A percentile compares a stretch with the other conserved stretches of the same genome.
These are phyloP conservation scores for Mucor circinelloides DNA, from an alignment of 371 early-diverging fungal species.

Conservation along the genomic window DNA sequence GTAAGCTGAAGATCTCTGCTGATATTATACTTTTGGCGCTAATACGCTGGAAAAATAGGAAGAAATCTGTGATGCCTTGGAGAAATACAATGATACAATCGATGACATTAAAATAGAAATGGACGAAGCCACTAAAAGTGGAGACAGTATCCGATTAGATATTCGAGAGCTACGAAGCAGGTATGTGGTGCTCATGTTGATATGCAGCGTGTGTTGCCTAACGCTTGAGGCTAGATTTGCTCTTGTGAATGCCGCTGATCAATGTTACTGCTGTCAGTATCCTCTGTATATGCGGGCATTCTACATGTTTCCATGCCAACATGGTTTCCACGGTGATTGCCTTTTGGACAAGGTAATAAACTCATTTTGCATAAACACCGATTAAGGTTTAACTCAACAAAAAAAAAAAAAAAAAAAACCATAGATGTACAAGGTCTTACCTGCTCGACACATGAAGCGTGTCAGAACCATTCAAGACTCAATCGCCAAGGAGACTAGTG, in stretches of 20 bases:
- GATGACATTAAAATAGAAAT: slow-evolving; percentile 82
- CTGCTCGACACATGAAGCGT: slow-evolving; percentile 41
- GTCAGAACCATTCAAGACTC: slow-evolving; percentile 60
- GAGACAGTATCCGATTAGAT: slow-evolving; percentile 81
- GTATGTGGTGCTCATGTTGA: slow-evolving; percentile 24
- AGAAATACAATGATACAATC: slow-evolving; percentile 83
- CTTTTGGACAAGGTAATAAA: slow-evolving; percentile 64
- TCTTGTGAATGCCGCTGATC: slow-evolving; percentile 75
- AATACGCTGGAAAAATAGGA: slow-evolving; percentile 34
- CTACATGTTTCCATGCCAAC: slow-evolving; percentile 94
- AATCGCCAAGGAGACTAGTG: slow-evolving; percentile 45
- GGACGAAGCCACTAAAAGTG: slow-evolving; percentile 89
- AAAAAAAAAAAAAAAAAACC: background rate
- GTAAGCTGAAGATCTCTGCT: background rate
- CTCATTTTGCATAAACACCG: background rate
- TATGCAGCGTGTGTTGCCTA: too few species aligned
- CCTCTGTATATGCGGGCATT: slow-evolving; percentile 85
- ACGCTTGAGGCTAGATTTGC: slow-evolving; percentile 61
- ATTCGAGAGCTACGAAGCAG: slow-evolving; percentile 77
- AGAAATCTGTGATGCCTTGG: slow-evolving; percentile 84
- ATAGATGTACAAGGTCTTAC: slow-evolving; percentile 39
- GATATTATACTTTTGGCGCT: background rate
- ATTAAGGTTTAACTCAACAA: background rate
- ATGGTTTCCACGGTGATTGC: slow-evolving; percentile 91
- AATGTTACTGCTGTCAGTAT: slow-evolving; percentile 77